Evolutionary conservation across 306 rosid genomes (phyloP), one percentile per base, ranked within the genome.

Genomic region (Nissolia schottii): DNA sequence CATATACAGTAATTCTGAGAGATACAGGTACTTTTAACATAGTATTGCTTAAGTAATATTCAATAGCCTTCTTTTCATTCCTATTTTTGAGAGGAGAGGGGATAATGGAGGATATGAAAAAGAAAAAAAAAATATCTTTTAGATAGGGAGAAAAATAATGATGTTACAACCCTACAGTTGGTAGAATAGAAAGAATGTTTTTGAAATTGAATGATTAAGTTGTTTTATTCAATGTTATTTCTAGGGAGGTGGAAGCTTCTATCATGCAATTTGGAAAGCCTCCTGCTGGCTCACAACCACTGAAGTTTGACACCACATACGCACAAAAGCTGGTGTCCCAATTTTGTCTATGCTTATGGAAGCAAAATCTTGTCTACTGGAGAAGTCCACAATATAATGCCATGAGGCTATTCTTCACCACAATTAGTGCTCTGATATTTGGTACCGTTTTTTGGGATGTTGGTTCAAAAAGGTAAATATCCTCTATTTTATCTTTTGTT

Each of bases 281-380:
- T 20, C 86, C 92, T 54, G 53, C 70, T 5, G 95, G 83, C 50
- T 87, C 86, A 53, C 54, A 80, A 82, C 86, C 89, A 24, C 73
- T 92, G 38, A 82, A 75, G 74, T 92, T 92, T 76, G 73, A 80
- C 51, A 49, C 92, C n/a, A 64, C 54, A 1, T 92, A 68, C 75
- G 82, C 98, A 27, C 90, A 83, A 58, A 70, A 71, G 63, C 28
- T 9, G 18, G 4, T 77, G 7, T 43, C 78, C 67, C 98, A 92
- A 48, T 86, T 92, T 40, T 12, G 1, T 3, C 76, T 37, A 53
- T 90, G 96, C 71, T 65, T 90, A 10, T 85, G 96, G 98, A 92
- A 92, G 73, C 98, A 92, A 84, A 88, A 82, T 69, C 96, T 90
- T 70, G 95, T 90, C 14, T 92, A 92, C 77, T 92, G 96, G 96